A percentile compares a stretch with the other conserved stretches of the same genome.
These are phyloP conservation scores for Hymenotorrendiella dingleyae DNA, from an alignment of 2,329 filamentous ascomycete species.

Conservation along the genomic window DNA sequence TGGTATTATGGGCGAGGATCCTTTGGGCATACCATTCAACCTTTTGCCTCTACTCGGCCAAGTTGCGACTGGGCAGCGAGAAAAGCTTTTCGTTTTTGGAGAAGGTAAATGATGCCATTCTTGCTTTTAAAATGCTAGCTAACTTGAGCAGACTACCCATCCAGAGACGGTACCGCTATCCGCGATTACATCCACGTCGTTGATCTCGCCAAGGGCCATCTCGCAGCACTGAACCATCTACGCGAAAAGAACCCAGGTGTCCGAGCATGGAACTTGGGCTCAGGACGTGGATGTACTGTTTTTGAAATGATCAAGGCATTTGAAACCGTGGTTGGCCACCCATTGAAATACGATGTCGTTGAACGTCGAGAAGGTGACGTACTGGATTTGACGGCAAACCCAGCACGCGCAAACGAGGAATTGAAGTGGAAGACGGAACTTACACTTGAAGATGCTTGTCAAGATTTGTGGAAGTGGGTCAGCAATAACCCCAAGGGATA, in stretches of 20 bases:
- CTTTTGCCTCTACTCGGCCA: conserved; percentile 89
- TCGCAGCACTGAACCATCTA: conserved; percentile 86
- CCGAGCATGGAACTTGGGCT: conserved; percentile 94
- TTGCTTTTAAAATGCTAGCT: conserved; percentile 12
- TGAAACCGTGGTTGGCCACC: conserved; percentile 74
- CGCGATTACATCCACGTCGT: conserved; percentile 98
- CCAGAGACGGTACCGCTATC: conserved; percentile 86
- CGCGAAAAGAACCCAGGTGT: conserved; percentile 80
- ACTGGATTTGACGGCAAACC: conserved; percentile 89
- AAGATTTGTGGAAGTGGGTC: conserved; percentile 95
- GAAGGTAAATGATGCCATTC: conserved; percentile 64
- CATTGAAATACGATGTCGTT: conserved; percentile 82
- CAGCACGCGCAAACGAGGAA: conserved; percentile 79
- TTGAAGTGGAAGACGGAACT: conserved; percentile 87
- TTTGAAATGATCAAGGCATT: conserved; percentile 98
- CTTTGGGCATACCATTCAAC: conserved; percentile 92
- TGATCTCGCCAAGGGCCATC: conserved; percentile 79
- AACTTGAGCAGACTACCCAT: conserved; percentile 70
- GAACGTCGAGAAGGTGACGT: conserved; percentile 83
- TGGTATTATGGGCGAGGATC: conserved; percentile 97
- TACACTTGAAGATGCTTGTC: conserved; percentile 87
- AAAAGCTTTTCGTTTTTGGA: conserved; percentile 91
- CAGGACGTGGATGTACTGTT: conserved; percentile 89
- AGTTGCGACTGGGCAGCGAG: conserved; percentile 89
- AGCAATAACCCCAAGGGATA: conserved; percentile 95